These are phyloP conservation scores for Pythium brachiatum DNA, from an alignment of 352 stramenopile genomes.

Conservation along the genomic window DNA sequence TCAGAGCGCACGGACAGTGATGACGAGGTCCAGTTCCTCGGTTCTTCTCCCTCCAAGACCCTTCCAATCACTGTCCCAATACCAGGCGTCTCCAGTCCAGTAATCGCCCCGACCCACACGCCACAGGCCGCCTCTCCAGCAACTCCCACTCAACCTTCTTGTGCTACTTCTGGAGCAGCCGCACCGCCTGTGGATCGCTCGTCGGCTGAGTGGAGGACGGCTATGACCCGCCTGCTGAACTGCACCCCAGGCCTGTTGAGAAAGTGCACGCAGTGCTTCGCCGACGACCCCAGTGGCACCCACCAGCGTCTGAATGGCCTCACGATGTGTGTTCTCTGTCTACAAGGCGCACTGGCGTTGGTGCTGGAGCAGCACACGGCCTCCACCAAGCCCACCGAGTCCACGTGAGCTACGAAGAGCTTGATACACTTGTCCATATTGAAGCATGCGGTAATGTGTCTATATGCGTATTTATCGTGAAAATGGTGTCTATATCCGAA, in stretches of 20 bases:
- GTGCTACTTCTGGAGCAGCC: background rate
- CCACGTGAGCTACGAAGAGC: conserved; percentile 3
- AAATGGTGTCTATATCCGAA: background rate
- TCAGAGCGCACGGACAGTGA: conserved; percentile 3
- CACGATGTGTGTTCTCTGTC: conserved; percentile 9
- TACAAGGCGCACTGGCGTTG: background rate
- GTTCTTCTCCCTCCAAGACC: conserved; percentile 2
- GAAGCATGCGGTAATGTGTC: background rate
- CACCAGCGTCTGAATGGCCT: conserved; percentile 13
- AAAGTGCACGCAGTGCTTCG: conserved; percentile 9
- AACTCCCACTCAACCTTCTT: background rate
- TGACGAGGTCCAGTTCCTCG: conserved; percentile 23
- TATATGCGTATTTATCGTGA: background rate
- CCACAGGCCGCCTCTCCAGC: background rate
- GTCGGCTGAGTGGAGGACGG: background rate
- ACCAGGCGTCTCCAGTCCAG: background rate
- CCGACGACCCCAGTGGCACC: conserved; percentile 2
- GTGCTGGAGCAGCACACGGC: background rate
- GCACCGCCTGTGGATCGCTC: background rate
- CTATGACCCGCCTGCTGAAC: background rate
- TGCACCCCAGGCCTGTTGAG: background rate
- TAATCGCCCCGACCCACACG: too few relatives aligned
- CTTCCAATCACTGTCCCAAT: background rate
- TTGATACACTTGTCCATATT: background rate
- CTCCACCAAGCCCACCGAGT: background rate